phyloP scores from a whole-genome alignment of 2,329 filamentous ascomycete genomes.

The Apiospora sp. region DNA sequence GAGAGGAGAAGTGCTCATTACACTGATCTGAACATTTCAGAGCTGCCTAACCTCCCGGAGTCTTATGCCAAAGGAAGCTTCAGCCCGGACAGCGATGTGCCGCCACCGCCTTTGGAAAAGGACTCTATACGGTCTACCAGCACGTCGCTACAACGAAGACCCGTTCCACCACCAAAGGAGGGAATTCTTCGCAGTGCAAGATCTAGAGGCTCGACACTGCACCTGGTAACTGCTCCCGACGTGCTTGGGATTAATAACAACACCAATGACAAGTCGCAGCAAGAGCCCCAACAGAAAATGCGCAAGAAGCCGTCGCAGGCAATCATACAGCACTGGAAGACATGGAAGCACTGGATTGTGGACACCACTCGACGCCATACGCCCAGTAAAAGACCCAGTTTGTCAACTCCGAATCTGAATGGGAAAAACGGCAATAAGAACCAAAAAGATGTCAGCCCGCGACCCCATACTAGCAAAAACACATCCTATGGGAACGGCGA shows the following conservation, averaged over 20 bases:
- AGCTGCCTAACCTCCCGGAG: slow-evolving; percentile 81
- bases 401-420: slow-evolving; percentile 67
- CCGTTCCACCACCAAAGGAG: slow-evolving; percentile 88
- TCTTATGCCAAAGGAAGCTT: slow-evolving; percentile 53
- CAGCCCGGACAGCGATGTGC: slow-evolving; percentile 55
- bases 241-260: slow-evolving; percentile 42
- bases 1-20: slow-evolving; percentile 77
- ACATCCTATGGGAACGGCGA: slow-evolving; percentile 49
- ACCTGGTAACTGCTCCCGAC: slow-evolving; percentile 76
- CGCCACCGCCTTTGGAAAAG: slow-evolving; percentile 80
- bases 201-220: slow-evolving; percentile 83
- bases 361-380: slow-evolving; percentile 63
- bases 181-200: slow-evolving; percentile 71
- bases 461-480: slow-evolving; percentile 68
- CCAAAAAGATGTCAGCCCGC: slow-evolving; percentile 61
- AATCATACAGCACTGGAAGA: slow-evolving; percentile 68
- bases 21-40: slow-evolving; percentile 70
- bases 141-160: slow-evolving; percentile 77
- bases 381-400: slow-evolving; percentile 59
- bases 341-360: slow-evolving; percentile 70
- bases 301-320: slow-evolving; percentile 66
- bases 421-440: slow-evolving; percentile 56
- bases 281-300: slow-evolving; percentile 52
- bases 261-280: slow-evolving; percentile 33
- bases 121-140: slow-evolving; percentile 78